phyloP scores from a whole-genome alignment of 2,329 filamentous ascomycete genomes.

The Neonectria sp. region DNA sequence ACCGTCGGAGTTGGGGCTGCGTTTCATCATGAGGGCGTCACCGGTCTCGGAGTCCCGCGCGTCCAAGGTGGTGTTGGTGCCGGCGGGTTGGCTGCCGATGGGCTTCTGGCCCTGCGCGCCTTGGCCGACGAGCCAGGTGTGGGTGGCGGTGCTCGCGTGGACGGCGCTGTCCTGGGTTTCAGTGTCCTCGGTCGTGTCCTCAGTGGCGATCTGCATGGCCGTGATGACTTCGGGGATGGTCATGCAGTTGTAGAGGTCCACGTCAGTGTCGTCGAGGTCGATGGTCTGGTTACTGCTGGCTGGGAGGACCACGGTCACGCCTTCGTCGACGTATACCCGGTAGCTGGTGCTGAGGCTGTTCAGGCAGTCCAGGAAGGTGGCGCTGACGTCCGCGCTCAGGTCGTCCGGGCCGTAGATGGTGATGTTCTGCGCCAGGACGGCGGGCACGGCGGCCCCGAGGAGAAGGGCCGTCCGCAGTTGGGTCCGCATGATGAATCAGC shows the following conservation, averaged over 20 bases:
- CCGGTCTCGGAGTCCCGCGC: not conserved
- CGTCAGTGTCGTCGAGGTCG: not conserved
- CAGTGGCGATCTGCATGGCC: constrained; percentile 4
- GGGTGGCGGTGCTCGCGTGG: constrained; percentile 1
- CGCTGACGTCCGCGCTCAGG: not conserved
- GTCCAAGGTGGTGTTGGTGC: constrained; percentile 2
- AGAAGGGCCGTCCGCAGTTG: not conserved
- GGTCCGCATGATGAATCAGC: constrained; percentile 5
- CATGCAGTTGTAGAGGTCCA: constrained; percentile 6
- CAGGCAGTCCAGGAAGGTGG: constrained; percentile 5
- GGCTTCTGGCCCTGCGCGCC: constrained; percentile 1
- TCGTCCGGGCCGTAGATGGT: constrained; percentile 5
- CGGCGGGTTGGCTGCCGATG: not conserved
- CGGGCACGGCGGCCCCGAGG: constrained; percentile 1
- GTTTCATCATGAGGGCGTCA: not conserved
- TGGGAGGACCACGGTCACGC: not conserved
- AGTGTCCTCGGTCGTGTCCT: constrained; percentile 1
- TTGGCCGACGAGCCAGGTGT: constrained; percentile 3
- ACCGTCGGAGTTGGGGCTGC: not conserved
- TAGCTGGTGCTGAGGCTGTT: constrained; percentile 6
- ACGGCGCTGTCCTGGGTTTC: not conserved
- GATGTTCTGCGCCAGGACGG: not conserved
- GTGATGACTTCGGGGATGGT: constrained; percentile 5
- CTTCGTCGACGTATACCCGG: constrained; percentile 6
- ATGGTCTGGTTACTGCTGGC: not conserved